A percentile compares a stretch with the other conserved stretches of the same genome.
These are phyloP conservation scores for Dendrothele bispora DNA, from an alignment of 768 basidiomycete genomes.

Conservation along the genomic window DNA sequence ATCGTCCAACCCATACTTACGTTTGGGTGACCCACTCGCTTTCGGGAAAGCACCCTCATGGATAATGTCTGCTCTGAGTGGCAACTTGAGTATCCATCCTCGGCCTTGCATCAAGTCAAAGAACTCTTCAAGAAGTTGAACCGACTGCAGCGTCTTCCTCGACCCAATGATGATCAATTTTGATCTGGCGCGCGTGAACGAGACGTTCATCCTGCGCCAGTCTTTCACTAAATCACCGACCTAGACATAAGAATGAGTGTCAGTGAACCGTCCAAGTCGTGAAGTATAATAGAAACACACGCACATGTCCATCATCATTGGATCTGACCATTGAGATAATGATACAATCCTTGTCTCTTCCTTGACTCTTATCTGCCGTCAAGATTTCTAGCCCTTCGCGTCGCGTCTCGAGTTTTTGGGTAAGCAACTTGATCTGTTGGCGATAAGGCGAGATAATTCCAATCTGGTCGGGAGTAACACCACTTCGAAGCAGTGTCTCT, in stretches of 20 bases:
- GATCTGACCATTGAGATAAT: constrained; percentile 91
- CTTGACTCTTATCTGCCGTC: constrained; percentile 93
- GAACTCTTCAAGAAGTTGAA: constrained; percentile 69
- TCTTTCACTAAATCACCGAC: constrained; percentile 92
- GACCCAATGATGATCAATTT: constrained; percentile 94
- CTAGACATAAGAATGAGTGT: constrained; percentile 39
- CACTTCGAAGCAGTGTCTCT: constrained; percentile 62
- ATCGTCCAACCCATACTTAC: too few relatives aligned
- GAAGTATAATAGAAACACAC: too few relatives aligned
- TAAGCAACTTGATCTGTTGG: constrained; percentile 91
- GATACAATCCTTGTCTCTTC: constrained; percentile 93
- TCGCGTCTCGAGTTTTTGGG: constrained; percentile 57
- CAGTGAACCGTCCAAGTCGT: not conserved
- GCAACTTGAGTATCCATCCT: constrained; percentile 70
- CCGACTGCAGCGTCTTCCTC: constrained; percentile 65
- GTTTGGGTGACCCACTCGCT: constrained; percentile 29
- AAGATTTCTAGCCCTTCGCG: constrained; percentile 74
- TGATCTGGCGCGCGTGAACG: constrained; percentile 88
- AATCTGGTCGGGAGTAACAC: constrained; percentile 68
- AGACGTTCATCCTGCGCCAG: constrained; percentile 96
- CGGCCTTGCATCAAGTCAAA: constrained; percentile 71
- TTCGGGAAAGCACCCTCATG: constrained; percentile 37
- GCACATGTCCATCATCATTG: constrained; percentile 73
- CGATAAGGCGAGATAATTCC: constrained; percentile 91
- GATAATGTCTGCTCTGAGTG: constrained; percentile 48